Evolutionary conservation across 2,329 filamentous ascomycete species (phyloP).

Genomic region (Pseudogymnoascus sp.): DNA sequence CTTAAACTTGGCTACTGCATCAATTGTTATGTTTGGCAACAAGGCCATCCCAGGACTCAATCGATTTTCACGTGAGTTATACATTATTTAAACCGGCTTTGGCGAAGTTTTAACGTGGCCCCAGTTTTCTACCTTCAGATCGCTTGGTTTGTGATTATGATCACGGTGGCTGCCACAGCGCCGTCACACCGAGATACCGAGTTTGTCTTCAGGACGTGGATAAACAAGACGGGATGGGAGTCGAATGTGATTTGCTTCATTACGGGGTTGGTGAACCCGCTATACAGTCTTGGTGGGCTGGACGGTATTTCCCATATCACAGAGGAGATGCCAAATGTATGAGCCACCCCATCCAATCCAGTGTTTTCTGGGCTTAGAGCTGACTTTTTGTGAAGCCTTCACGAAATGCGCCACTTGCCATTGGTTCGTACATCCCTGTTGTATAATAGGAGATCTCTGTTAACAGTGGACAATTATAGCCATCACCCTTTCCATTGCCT

Average conservation of each 20-base stretch:
- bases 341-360: slow-evolving; percentile 17
- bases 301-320: slow-evolving; percentile 43
- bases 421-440: slow-evolving; percentile 11
- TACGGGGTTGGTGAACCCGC: slow-evolving; percentile 40
- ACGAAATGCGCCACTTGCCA: slow-evolving; percentile 32
- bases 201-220: slow-evolving; percentile 46
- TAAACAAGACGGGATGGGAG: slow-evolving; percentile 45
- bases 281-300: slow-evolving; percentile 39
- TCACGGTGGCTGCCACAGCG: slow-evolving; percentile 40
- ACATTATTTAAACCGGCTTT: background rate
- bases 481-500: slow-evolving; percentile 42
- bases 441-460: background rate
- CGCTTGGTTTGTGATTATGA: slow-evolving; percentile 39
- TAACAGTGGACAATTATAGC: slow-evolving; percentile 21
- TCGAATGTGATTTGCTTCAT: slow-evolving; percentile 42
- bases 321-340: slow-evolving; percentile 41
- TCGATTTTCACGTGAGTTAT: slow-evolving; percentile 32
- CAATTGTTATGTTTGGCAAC: slow-evolving; percentile 42
- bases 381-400: slow-evolving; percentile 19
- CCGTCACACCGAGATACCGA: slow-evolving; percentile 36
- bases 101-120: background rate
- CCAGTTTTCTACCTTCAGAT: slow-evolving; percentile 38
- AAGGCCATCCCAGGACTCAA: slow-evolving; percentile 36
- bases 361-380: background rate
- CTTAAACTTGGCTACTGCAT: slow-evolving; percentile 36